Conservation (phyloP, 345 rosid genomes). For the Lumnitzera racemosa region DNA sequence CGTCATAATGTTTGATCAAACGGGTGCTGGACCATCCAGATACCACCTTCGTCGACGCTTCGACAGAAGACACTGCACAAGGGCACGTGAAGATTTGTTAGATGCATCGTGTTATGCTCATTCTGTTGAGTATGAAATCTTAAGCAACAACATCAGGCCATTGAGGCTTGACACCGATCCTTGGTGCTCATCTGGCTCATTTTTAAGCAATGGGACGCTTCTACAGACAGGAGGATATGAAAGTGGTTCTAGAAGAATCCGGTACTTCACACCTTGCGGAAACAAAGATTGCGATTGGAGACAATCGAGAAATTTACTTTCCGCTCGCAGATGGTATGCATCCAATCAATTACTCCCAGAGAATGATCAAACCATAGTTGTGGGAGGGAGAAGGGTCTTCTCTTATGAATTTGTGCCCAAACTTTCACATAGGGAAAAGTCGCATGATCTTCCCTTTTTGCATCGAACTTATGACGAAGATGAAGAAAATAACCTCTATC, state of each 20-base stretch:
- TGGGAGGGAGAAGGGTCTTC: constrained; percentile 30
- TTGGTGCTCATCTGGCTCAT: constrained; percentile 38
- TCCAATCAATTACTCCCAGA: constrained; percentile 32
- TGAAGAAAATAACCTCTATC: constrained; percentile 46
- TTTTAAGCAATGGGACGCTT: constrained; percentile 32
- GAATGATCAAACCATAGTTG: constrained; percentile 24
- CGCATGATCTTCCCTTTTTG: constrained; percentile 39
- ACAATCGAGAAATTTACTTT: constrained; percentile 11
- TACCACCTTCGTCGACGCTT: constrained; percentile 14
- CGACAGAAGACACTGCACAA: constrained; percentile 11
- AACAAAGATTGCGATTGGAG: constrained; percentile 24
- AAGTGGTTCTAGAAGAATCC: constrained; percentile 14
- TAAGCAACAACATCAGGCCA: constrained; percentile 18
- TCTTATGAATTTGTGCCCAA: constrained; percentile 31
- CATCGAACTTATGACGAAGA: constrained; percentile 16
- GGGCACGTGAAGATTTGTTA: constrained; percentile 6
- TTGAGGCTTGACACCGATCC: constrained; percentile 25
- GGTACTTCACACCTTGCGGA: constrained; percentile 21
- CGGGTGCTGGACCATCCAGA: constrained; percentile 16
- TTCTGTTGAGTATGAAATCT: constrained; percentile 22
- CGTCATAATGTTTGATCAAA: constrained; percentile 31
- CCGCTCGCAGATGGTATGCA: constrained; percentile 27
- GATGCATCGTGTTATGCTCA: constrained; percentile 28
- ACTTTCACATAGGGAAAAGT: constrained; percentile 5
- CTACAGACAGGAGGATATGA: constrained; percentile 35